Evolutionary conservation across 1,284 basidiomycete species (phyloP).

Genomic region (Tilletia indica): DNA sequence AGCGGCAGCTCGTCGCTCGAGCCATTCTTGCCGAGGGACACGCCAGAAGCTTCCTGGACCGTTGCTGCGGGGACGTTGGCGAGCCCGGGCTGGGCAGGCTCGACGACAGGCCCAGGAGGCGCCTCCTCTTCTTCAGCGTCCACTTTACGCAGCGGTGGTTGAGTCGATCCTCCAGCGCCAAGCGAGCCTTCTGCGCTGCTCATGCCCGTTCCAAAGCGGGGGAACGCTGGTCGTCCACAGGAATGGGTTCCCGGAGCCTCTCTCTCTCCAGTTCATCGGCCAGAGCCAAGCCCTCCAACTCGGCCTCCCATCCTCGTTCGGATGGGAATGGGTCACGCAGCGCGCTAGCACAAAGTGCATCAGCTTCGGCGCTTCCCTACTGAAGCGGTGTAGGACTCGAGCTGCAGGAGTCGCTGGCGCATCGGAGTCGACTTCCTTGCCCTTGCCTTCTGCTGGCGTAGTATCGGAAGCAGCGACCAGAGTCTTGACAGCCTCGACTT

Average conservation of each 20-base stretch:
- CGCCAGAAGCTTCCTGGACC: no score
- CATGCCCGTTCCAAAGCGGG: background rate
- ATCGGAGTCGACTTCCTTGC: background rate
- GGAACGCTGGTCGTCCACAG: background rate
- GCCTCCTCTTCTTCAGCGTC: constrained; percentile 10
- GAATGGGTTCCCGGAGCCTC: background rate
- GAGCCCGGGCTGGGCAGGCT: constrained; percentile 7
- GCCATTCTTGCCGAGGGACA: constrained; percentile 26
- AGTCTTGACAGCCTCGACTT: background rate
- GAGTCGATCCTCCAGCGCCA: background rate
- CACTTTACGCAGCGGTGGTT: constrained; percentile 2
- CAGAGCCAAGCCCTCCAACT: constrained; percentile 39
- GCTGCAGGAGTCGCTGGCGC: constrained; percentile 28
- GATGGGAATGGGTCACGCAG: constrained; percentile 33
- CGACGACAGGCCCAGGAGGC: background rate
- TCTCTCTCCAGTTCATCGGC: constrained; percentile 35
- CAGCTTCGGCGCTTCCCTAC: constrained; percentile 36
- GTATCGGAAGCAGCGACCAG: constrained; percentile 17
- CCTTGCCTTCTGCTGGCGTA: constrained; percentile 11
- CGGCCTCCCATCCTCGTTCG: constrained; percentile 33
- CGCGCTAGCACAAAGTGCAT: constrained; percentile 40
- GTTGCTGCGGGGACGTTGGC: no score
- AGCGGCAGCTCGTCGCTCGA: constrained; percentile 22
- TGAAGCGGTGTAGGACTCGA: constrained; percentile 44
- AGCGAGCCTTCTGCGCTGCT: background rate